These are phyloP conservation scores for Turnera subulata DNA, from an alignment of 345 rosid species.

Conservation along the genomic window DNA sequence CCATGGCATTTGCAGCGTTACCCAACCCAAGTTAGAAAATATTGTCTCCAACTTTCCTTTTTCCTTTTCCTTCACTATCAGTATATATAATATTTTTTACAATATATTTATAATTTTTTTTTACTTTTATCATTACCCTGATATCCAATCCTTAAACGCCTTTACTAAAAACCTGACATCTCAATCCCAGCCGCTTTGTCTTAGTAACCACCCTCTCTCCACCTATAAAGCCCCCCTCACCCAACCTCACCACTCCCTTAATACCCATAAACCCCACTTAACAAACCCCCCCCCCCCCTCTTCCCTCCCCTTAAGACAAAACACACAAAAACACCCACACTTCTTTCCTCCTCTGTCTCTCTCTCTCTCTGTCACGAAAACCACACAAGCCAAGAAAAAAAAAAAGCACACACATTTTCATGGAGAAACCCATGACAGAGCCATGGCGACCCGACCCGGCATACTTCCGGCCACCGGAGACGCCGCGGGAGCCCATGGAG, in stretches of 20 bases:
- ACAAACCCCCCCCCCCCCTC: slow-evolving; percentile 5
- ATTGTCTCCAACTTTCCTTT: no score
- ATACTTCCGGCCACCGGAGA: slow-evolving; percentile 73
- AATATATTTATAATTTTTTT: no score
- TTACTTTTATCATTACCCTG: no score
- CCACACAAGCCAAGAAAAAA: background rate
- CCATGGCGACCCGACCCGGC: slow-evolving; percentile 62
- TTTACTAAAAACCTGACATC: background rate
- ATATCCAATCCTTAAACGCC: background rate
- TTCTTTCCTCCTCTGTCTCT: background rate
- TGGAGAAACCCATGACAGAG: slow-evolving; percentile 54
- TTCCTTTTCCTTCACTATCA: no score
- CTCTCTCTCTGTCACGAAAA: background rate
- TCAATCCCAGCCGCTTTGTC: background rate
- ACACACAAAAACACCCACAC: background rate
- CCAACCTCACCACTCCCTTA: background rate
- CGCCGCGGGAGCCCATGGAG: slow-evolving; percentile 93
- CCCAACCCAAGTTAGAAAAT: no score
- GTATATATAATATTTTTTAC: no score
- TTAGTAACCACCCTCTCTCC: background rate
- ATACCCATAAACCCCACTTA: background rate
- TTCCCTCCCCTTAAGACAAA: background rate
- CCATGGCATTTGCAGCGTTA: no score
- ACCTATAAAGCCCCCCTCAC: slow-evolving; percentile 21
- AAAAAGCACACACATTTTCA: slow-evolving; percentile 11